These are phyloP conservation scores for Ceraceosorus guamensis DNA, from an alignment of 1,284 basidiomycete genomes.

Conservation along the genomic window DNA sequence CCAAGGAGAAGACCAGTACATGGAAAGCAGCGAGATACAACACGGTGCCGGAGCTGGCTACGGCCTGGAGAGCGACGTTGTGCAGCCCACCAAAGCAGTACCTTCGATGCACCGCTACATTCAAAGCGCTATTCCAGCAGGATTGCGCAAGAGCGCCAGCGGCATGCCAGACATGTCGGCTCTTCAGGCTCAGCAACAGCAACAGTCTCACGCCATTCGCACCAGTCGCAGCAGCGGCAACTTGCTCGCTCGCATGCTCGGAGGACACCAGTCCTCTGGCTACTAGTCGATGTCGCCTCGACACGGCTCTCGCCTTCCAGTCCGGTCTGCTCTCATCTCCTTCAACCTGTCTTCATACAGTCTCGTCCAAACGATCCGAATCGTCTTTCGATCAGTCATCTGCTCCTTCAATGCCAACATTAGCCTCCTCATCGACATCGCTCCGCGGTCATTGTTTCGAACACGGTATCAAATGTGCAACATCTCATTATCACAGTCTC, in stretches of 20 bases:
- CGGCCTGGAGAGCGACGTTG: conserved; percentile 1
- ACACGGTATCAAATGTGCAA: too few species aligned
- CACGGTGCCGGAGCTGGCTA: conserved; percentile 11
- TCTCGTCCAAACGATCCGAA: too few species aligned
- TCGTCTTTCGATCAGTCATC: too few species aligned
- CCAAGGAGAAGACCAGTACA: conserved; percentile 25
- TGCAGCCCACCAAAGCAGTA: conserved; percentile 18
- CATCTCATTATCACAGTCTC: too few species aligned
- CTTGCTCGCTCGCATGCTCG: conserved; percentile 34
- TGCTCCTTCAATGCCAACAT: too few species aligned
- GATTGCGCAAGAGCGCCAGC: conserved; percentile 33
- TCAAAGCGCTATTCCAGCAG: conserved; percentile 29
- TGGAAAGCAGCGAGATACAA: too few species aligned
- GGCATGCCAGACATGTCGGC: conserved; percentile 26
- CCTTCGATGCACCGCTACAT: conserved; percentile 37
- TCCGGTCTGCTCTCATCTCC: neutral
- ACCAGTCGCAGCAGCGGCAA: conserved; percentile 34
- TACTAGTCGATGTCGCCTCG: conserved; percentile 11
- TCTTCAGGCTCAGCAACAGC: conserved; percentile 20
- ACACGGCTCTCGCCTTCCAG: neutral
- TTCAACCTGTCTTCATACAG: neutral
- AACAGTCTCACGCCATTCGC: conserved; percentile 24
- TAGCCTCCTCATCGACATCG: too few species aligned
- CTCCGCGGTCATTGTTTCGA: too few species aligned
- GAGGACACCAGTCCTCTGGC: conserved; percentile 22